Conservation (phyloP, 1,284 basidiomycete genomes). For the Mycena citricolor region DNA sequence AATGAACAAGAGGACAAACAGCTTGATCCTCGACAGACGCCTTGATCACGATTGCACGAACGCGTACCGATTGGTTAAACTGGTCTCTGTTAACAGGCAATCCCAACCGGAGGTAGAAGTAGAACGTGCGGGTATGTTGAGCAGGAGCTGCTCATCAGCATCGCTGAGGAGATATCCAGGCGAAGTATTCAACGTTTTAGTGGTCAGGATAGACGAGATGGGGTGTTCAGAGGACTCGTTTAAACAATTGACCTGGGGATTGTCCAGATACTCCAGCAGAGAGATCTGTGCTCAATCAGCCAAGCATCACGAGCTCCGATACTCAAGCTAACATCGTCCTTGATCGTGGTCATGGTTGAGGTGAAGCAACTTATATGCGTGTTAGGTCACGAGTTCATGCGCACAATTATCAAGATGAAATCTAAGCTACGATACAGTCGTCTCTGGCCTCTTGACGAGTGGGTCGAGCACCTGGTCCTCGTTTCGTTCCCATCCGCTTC, state of each 20-base stretch:
- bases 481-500: slow-evolving; percentile 76
- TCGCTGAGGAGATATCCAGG: slow-evolving; percentile 69
- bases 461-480: slow-evolving; percentile 74
- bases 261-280: slow-evolving; percentile 60
- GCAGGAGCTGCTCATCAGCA: slow-evolving; percentile 70
- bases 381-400: no score
- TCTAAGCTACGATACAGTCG: slow-evolving; percentile 82
- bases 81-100: slow-evolving; percentile 28
- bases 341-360: slow-evolving; percentile 7
- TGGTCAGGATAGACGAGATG: slow-evolving; percentile 40
- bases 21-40: slow-evolving; percentile 50
- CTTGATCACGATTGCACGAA: slow-evolving; percentile 69
- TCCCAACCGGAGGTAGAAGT: background rate
- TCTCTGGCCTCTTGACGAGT: slow-evolving; percentile 90
- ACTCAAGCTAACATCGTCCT: slow-evolving; percentile 12
- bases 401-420: no score
- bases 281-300: slow-evolving; percentile 44
- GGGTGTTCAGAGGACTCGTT: slow-evolving; percentile 69
- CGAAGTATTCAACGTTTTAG: slow-evolving; percentile 46
- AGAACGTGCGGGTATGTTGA: slow-evolving; percentile 63
- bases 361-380: background rate
- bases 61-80: slow-evolving; percentile 81
- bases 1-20: no score
- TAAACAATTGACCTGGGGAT: slow-evolving; percentile 68
- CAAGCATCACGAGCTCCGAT: background rate